Evolutionary conservation across 164 flowering plant genomes (phyloP), one percentile per base, ranked within the genome.

Genomic region (Paratinospora sagittata): DNA sequence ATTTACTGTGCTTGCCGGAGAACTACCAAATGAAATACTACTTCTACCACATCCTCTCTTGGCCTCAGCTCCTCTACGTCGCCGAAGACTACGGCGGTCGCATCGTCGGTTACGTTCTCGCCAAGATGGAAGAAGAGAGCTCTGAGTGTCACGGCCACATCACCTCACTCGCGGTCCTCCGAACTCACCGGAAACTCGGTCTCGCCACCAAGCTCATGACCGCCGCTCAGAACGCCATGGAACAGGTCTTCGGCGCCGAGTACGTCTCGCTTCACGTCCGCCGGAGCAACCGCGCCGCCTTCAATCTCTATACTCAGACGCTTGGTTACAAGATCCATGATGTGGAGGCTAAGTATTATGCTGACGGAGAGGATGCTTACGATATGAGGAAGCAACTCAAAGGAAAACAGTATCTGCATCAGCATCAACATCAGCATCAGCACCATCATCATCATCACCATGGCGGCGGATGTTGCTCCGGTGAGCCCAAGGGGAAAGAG

Each of bases 11-110:
- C 78, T 81, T 93, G 6, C 98, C 97, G 8, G 97, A 91, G 79
- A 93, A 90, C 60, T 91, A 91, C 87, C 97, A 93, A 81, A 91
- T 91, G 97, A 91, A 91, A 72, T 91, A 91, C 81, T 91, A 91
- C 72, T 75, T 93, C 80, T 93, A 91, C 81, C 98, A 93, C 87
- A 89, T 93, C 81, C 91, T 93, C 66, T 91, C 97, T 0, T 93
- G 98, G 98, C 96, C 98, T 6, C 97, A 93, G 81, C 96, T 93
- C n/a, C 97, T 93, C 71, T 93, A 91, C 81, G 98, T 93, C 30
- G 97, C 97, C 62, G 98, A 93, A 78, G 98, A 93, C 74, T 91
- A 91, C 82, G 86, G 88, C 78, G 91, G 91, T 24, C 84, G 84
- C 16, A 93, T 93, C 78, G 98, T 93, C 64, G 98, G 98, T 10